A percentile compares a stretch with the other conserved stretches of the same genome.
phyloP scores from a whole-genome alignment of 169 alveolate species.

The Cryptosporidium sp. region DNA sequence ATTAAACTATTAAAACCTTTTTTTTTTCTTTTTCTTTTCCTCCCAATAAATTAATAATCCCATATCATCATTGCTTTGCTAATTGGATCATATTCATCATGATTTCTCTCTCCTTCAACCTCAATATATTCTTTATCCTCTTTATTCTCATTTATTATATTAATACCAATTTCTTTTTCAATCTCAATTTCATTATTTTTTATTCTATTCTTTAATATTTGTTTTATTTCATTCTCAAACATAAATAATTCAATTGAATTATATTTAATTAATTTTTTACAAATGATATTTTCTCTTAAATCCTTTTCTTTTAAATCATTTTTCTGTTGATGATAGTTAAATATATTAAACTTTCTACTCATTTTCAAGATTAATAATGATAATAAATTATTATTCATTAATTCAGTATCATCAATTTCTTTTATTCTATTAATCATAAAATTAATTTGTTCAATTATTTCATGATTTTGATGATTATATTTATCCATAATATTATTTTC shows the following conservation, averaged over 20 bases:
- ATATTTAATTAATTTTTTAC: not conserved
- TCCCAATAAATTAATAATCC: conserved; percentile 37
- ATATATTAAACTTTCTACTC: not conserved
- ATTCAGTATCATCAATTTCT: not conserved
- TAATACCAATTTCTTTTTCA: not conserved
- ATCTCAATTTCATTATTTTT: not conserved
- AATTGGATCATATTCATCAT: conserved; percentile 19
- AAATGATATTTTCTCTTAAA: not conserved
- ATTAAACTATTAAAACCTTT: not conserved
- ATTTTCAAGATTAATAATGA: not conserved
- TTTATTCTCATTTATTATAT: not conserved
- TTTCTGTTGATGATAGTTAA: not conserved
- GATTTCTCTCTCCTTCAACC: not conserved
- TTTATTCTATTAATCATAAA: not conserved
- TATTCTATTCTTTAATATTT: not conserved
- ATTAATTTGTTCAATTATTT: not conserved
- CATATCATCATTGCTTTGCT: conserved; percentile 27
- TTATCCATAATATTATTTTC: not conserved
- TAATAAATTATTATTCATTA: not conserved
- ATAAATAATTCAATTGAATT: not conserved
- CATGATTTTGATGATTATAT: not conserved
- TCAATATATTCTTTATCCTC: not conserved
- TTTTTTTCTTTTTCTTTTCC: too few species aligned
- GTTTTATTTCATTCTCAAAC: not conserved
- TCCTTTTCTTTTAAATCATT: too few species aligned